A percentile compares a stretch with the other conserved stretches of the same genome.
Evolutionary conservation across 129 eudicot genomes (phyloP).

Genomic region (Escallonia rubra): DNA sequence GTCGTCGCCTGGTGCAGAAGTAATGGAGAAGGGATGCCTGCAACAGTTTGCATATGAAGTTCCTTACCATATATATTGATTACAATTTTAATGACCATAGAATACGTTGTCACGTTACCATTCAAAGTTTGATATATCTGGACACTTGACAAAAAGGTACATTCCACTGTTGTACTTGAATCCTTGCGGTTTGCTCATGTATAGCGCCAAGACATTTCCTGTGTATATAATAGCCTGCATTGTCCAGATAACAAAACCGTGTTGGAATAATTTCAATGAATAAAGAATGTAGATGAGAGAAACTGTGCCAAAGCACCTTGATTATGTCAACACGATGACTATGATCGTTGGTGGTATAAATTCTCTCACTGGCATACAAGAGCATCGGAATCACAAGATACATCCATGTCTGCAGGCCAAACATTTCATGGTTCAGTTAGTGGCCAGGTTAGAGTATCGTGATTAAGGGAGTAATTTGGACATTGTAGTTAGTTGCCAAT

Average conservation of each 20-base stretch:
- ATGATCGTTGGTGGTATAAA: conserved; percentile 49
- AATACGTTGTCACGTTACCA: conserved; percentile 34
- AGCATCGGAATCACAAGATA: conserved; percentile 58
- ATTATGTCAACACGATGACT: conserved; percentile 40
- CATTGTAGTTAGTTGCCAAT: not conserved
- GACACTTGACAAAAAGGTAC: conserved; percentile 91
- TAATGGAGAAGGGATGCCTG: conserved; percentile 93
- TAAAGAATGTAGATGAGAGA: not conserved
- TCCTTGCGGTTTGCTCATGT: conserved; percentile 80
- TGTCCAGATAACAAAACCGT: not conserved
- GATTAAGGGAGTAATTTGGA: not conserved
- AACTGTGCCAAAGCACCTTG: conserved; percentile 38
- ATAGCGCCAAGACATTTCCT: conserved; percentile 75
- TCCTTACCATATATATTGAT: not conserved
- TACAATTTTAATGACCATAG: not conserved
- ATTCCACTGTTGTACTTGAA: conserved; percentile 92
- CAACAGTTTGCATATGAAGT: not conserved
- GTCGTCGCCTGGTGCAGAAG: conserved; percentile 78
- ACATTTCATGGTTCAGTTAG: not conserved
- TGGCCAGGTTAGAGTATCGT: not conserved
- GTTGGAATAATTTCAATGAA: conserved; percentile 1
- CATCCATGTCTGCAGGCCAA: conserved; percentile 75
- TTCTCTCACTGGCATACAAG: conserved; percentile 54
- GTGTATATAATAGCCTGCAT: conserved; percentile 72
- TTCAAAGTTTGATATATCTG: conserved; percentile 67